Base-by-base conservation (phyloP, 768 basidiomycete genomes). In the Chalciporus chontae region DNA sequence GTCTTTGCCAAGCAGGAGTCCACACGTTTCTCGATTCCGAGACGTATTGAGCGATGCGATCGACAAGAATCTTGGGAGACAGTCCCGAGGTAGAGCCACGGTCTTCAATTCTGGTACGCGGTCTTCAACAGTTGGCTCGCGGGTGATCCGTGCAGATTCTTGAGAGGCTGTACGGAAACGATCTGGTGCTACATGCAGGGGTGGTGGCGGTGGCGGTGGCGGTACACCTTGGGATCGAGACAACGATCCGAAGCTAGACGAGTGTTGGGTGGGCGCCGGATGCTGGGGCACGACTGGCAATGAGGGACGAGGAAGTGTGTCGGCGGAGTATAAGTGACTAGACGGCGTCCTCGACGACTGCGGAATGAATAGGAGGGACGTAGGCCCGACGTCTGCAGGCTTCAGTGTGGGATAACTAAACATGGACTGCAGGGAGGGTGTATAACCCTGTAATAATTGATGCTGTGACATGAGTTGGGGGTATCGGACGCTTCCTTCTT, bases 21-120 rank as follows among this genome's bases (percentile, higher is more conserved):
- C 93, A 64, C 92, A 94, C 1, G 93, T 96, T 72, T 96, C 93
- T 45, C 79, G 73, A 58, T 91, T 90, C 63, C 77, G 71, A 43
- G 75, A 71, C 14, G 92, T 96, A 63, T 94, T 94, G 23, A 82
- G 75, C 21, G 78, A 75, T 1, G 93, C 92, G 45, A 92, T 84
- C 13, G 78, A 76, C 5, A 91, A 66, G 71, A 95, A 95, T 3
- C 83, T 77, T 3, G 77, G 73, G n/a, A 94, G 75, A 50, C 85
- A 83, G 18, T 84, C 81, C 7, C 81, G 72, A 9, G 93, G 93
- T 0, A 95, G 73, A 15, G 70, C 73, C 6, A 94, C 81, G 0
- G 73, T 74, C 66, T 84, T 84, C 45, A 87, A 75, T 47, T 78
- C 78, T 24, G 64, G 70, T 27, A 62, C 59, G 24, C 59, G 58